These are phyloP conservation scores for Chrysosphaeria jannelii DNA, from an alignment of 2,329 filamentous ascomycete species.

Conservation along the genomic window DNA sequence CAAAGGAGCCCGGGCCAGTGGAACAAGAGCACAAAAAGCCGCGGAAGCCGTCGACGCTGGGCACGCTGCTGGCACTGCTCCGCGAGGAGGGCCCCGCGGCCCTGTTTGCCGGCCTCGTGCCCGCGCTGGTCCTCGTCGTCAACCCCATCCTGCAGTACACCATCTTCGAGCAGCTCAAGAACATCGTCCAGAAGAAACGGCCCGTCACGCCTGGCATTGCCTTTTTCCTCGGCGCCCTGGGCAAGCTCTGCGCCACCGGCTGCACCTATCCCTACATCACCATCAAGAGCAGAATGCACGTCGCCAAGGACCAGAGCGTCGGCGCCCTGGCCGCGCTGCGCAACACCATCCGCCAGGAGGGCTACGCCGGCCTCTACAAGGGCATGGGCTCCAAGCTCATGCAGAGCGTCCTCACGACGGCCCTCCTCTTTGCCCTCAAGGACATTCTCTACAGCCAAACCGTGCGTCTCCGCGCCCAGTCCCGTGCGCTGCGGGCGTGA, in stretches of 20 bases:
- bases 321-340: constrained; percentile 44
- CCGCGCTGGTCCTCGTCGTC: constrained; percentile 77
- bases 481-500: constrained; percentile 11
- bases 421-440: constrained; percentile 93
- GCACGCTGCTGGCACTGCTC: constrained; percentile 53
- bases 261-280: constrained; percentile 98
- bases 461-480: constrained; percentile 26
- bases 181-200: constrained; percentile 35
- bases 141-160: constrained; percentile 98
- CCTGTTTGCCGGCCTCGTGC: constrained; percentile 75
- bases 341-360: constrained; percentile 62
- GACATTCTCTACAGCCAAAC: constrained; percentile 76
- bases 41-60: constrained; percentile 39
- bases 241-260: constrained; percentile 77
- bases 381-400: constrained; percentile 80
- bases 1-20: too few relatives aligned
- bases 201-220: constrained; percentile 53
- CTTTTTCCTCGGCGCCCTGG: constrained; percentile 72
- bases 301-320: constrained; percentile 35
- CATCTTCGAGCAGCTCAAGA: constrained; percentile 95
- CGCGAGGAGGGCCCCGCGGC: constrained; percentile 58
- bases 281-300: constrained; percentile 92
- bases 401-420: constrained; percentile 86
- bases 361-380: constrained; percentile 77
- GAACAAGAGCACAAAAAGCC: too few relatives aligned